Evolutionary conservation across 2,329 filamentous ascomycete species (phyloP).

Genomic region (Aspergillus phoenicis): DNA sequence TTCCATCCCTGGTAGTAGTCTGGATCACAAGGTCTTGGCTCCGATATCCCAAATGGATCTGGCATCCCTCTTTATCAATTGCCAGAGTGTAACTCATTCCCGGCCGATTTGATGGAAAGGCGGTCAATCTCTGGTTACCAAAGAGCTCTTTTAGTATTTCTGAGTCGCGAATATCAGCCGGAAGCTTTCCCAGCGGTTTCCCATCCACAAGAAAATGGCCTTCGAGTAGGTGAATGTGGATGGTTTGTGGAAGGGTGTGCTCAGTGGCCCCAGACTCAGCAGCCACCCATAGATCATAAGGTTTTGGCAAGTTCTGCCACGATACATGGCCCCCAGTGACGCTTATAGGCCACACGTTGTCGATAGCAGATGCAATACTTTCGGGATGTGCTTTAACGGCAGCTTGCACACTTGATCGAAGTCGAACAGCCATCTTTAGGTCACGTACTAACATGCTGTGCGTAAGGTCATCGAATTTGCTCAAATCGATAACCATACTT

Average conservation of each 20-base stretch:
- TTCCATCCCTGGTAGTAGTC: conserved; percentile 38
- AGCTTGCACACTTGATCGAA: conserved; percentile 37
- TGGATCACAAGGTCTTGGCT: conserved; percentile 47
- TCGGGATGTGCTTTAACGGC: conserved; percentile 15
- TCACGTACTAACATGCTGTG: conserved; percentile 49
- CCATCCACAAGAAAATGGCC: conserved; percentile 56
- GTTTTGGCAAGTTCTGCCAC: conserved; percentile 11
- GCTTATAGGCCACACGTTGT: conserved; percentile 47
- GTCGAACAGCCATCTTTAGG: conserved; percentile 45
- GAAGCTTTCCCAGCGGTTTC: conserved; percentile 55
- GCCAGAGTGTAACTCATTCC: conserved; percentile 59
- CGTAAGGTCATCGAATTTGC: conserved; percentile 29
- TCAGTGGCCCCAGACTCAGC: conserved; percentile 31
- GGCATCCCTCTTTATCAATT: conserved; percentile 39
- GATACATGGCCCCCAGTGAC: no score
- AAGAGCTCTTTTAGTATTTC: conserved; percentile 55
- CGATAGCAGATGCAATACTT: conserved; percentile 41
- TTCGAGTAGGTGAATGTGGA: conserved; percentile 51
- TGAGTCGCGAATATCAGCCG: conserved; percentile 52
- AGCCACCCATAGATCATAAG: conserved; percentile 36
- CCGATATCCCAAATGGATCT: conserved; percentile 60
- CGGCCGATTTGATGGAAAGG: conserved; percentile 53
- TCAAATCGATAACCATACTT: conserved; percentile 44
- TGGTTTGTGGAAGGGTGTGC: conserved; percentile 34
- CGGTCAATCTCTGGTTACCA: conserved; percentile 52